phyloP scores from a whole-genome alignment of 768 basidiomycete species.

The Hysterangium stoloniferum region DNA sequence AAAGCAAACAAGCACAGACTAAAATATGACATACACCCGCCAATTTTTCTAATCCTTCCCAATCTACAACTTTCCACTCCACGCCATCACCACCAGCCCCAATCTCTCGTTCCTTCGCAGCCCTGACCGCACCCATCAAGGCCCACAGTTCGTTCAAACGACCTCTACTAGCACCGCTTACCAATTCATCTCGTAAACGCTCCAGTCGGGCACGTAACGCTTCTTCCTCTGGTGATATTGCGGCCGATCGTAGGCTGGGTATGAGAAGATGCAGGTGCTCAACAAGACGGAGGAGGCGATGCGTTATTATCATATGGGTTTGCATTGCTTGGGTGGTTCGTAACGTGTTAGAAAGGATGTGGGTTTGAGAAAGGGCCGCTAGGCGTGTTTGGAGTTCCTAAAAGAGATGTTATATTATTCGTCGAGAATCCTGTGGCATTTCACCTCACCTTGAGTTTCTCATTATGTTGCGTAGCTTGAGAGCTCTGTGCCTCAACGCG shows the following conservation, averaged over 20 bases:
- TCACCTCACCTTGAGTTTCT: conserved; percentile 48
- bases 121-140: conserved; percentile 62
- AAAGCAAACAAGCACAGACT: not conserved
- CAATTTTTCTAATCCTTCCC: conserved; percentile 72
- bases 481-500: conserved; percentile 69
- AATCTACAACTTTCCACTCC: conserved; percentile 83
- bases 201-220: conserved; percentile 61
- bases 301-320: conserved; percentile 60
- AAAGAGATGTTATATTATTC: not conserved
- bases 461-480: conserved; percentile 59
- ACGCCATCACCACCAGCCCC: conserved; percentile 30
- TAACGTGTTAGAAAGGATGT: conserved; percentile 58
- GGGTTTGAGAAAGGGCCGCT: conserved; percentile 49
- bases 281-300: conserved; percentile 60
- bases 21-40: conserved; percentile 44
- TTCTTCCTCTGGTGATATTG: conserved; percentile 78
- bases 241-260: conserved; percentile 64
- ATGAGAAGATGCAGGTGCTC: conserved; percentile 77
- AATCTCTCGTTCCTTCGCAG: conserved; percentile 36
- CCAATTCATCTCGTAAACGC: conserved; percentile 58
- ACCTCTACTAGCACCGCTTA: conserved; percentile 41
- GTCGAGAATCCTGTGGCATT: not conserved
- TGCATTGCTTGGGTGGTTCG: conserved; percentile 56
- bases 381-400: conserved; percentile 64
- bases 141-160: conserved; percentile 85